Base-by-base conservation (phyloP, 2,329 filamentous ascomycete genomes). In the Curvularia sp. region DNA sequence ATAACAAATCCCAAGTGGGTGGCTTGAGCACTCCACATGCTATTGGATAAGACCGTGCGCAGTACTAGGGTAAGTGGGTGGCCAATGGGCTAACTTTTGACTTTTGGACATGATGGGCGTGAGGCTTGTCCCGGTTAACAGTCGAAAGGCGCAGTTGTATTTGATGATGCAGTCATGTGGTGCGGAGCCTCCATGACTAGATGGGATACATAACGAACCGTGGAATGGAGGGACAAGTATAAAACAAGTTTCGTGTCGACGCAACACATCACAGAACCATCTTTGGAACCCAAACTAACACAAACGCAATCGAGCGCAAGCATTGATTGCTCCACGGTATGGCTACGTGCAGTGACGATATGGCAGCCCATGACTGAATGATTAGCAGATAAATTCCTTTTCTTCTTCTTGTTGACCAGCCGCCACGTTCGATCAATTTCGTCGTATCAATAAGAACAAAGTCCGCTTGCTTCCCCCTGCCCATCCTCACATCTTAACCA, bases 131-230 rank as follows among this genome's bases (percentile, higher is more conserved):
- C 10, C 47, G 3, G 21, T 39, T 12, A 23, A 21, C 15, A n/a
- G 21, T 18, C n/a, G 13, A 49, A 49, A 28, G 47, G 47, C 47
- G 32, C 25, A 23, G 9, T 49, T 21, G 25, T 47, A n/a, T 34
- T 48, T 19, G 27, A 43, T 28, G 28, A 12, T 46, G 30, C 34
- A 54, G 55, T 58, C 50, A 58, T 51, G 42, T 50, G 36, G 47
- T 49, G 27, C 27, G 23, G 13, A 19, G 19, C 23, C 23, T 49
- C 12, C 25, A 42, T 36, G 32, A 18, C 32, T 34, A 30, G 45
- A 46, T 30, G 19, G 19, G 15, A 21, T 53, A 30, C 21, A n/a
- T 5, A 23, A 23, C 6, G 46, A 43, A 23, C 13, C 12, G 42
- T 56, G 32, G 23, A 19, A 25, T 48, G 13, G 30, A 46, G 8